Evolutionary conservation across 2,329 filamentous ascomycete genomes (phyloP), one percentile per base, ranked within the genome.

Genomic region (Trichoderma citrinoviride): DNA sequence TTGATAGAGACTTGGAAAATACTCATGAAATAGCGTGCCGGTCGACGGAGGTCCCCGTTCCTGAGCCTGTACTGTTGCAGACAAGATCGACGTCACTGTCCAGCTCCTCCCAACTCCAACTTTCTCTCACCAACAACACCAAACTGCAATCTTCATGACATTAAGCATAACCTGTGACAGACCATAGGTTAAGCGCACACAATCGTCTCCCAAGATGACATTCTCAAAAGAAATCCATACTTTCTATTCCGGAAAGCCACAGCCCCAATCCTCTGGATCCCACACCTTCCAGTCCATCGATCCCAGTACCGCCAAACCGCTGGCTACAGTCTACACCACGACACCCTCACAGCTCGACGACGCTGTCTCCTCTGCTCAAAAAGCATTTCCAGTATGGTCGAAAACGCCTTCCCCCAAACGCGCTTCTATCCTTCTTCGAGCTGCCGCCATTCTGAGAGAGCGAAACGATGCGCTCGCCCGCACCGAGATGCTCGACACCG

Each of bases 401-500:
- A 81, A 84, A 64, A 95, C 89, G 14, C 86, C 92, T 2, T 82
- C 90, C n/a, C 82, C 90, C 67, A 85, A 87, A 71, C 90, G 92
- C 65, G 87, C 91, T 1, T 87, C 90, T 65, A 89, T 96, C 70
- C 86, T 96, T 10, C 89, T 92, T 33, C 87, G 86, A 74, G 92
- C 92, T 3, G 92, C 90, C 19, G 79, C 85, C 53, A 78, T 96
- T 15, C 82, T 96, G 14, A 89, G 92, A 53, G 79, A 86, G 68
- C 86, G 88, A 68, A 96, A 96, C 76, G 90, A 96, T 72, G 87
- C 88, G 64, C 88, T 96, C 47, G 92, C 92, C 57, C 83, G 83
- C 64, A 81, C 92, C 64, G 92, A 96, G 79, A 96, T 92, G 2
- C 82, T 89, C 72, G 92, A 96, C 76, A 96, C 92, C 0, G 92